phyloP scores from a whole-genome alignment of 2,329 filamentous ascomycete genomes.

The Aquanectria penicillioides region DNA sequence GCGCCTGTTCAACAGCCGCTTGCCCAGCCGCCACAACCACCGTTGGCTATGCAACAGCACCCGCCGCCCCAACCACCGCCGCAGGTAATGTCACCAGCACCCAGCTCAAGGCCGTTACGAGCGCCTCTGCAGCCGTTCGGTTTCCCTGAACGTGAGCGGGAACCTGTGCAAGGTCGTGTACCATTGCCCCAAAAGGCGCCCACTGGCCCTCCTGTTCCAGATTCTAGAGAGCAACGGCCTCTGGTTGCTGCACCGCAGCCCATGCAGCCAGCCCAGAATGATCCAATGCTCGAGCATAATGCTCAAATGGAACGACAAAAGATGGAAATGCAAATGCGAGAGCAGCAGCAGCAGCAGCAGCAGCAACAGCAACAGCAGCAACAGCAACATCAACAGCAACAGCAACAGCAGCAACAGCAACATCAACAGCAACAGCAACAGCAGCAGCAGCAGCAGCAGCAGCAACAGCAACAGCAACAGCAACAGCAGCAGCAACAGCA shows the following conservation, averaged over 20 bases:
- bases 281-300: constrained; percentile 46
- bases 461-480: constrained; percentile 32
- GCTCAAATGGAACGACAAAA: constrained; percentile 46
- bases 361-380: constrained; percentile 40
- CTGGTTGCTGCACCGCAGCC: constrained; percentile 49
- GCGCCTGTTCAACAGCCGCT: constrained; percentile 47
- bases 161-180: constrained; percentile 49
- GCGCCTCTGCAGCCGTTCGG: constrained; percentile 55
- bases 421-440: constrained; percentile 23
- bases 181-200: constrained; percentile 54
- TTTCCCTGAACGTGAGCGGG: constrained; percentile 53
- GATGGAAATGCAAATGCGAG: constrained; percentile 44
- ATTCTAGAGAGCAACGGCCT: constrained; percentile 48
- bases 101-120: constrained; percentile 51
- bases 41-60: constrained; percentile 49
- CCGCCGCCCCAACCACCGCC: constrained; percentile 49
- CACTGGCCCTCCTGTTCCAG: constrained; percentile 42
- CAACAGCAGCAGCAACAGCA: constrained; percentile 32
- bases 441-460: constrained; percentile 35
- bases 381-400: no score
- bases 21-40: constrained; percentile 41
- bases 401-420: constrained; percentile 34
- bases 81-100: constrained; percentile 58
- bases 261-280: constrained; percentile 45
- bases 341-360: constrained; percentile 40